phyloP scores from a whole-genome alignment of 768 basidiomycete species.

The Tricholoma bakamatsutake region DNA sequence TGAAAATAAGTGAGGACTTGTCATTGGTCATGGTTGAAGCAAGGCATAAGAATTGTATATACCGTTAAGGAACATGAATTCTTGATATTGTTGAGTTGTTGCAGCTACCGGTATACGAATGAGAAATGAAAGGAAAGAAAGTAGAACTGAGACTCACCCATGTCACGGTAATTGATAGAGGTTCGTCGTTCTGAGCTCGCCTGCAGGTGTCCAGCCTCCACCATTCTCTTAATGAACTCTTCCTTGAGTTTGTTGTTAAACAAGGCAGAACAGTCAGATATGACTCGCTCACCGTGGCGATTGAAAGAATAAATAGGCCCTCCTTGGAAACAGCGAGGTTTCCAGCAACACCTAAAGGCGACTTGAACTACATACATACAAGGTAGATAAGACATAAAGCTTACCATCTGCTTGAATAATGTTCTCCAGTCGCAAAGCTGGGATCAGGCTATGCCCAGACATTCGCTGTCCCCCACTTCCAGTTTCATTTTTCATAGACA shows the following conservation, averaged over 20 bases:
- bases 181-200: conserved; percentile 55
- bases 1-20: conserved; percentile 18
- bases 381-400: conserved; percentile 12
- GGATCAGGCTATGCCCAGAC: conserved; percentile 64
- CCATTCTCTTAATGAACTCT: conserved; percentile 77
- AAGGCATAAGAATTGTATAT: conserved; percentile 1
- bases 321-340: conserved; percentile 70
- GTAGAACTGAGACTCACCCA: conserved; percentile 46
- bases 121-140: conserved; percentile 4
- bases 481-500: conserved; percentile 19
- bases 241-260: conserved; percentile 43
- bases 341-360: conserved; percentile 45
- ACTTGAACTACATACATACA: conserved; percentile 4
- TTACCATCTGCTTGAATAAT: conserved; percentile 76
- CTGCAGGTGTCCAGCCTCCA: conserved; percentile 61
- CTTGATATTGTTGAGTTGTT: conserved; percentile 55
- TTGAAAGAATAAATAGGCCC: conserved; percentile 64
- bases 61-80: conserved; percentile 73
- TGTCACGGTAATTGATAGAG: conserved; percentile 62
- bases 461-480: conserved; percentile 34
- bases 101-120: conserved; percentile 34
- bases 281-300: conserved; percentile 57
- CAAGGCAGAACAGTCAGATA: not conserved
- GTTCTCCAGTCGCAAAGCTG: conserved; percentile 61
- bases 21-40: conserved; percentile 4